A percentile compares a stretch with the other conserved stretches of the same genome.
Evolutionary conservation across 75 land plant species (phyloP).

Genomic region (Pinus albicaulis): DNA sequence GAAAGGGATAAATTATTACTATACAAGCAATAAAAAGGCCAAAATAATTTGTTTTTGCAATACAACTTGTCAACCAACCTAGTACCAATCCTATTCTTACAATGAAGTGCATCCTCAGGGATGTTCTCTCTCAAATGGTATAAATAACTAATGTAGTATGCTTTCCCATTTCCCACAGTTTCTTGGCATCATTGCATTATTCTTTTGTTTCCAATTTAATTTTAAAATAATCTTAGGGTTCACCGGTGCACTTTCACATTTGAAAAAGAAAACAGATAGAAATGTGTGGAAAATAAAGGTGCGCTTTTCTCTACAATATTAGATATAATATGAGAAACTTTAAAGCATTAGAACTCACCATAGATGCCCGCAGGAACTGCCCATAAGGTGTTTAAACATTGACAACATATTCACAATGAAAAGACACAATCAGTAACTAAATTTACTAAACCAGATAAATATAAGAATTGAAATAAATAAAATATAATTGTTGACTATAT

Average conservation of each 20-base stretch:
- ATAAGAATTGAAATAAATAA: background rate
- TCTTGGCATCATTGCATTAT: background rate
- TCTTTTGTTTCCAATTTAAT: background rate
- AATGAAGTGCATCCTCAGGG: background rate
- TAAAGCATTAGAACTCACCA: constrained; percentile 46
- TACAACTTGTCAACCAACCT: background rate
- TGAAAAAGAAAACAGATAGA: background rate
- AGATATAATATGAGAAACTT: background rate
- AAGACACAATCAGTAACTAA: constrained; percentile 2
- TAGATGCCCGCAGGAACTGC: constrained; percentile 98
- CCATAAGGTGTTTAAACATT: background rate
- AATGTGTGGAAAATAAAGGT: background rate
- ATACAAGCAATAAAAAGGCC: background rate
- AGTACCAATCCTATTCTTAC: background rate
- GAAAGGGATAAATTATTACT: background rate
- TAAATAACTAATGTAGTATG: background rate
- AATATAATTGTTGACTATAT: background rate
- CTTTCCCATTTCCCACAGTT: background rate
- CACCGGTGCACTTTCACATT: background rate
- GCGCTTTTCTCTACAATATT: background rate
- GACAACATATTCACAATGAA: background rate
- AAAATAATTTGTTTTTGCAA: background rate
- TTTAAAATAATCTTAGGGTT: too few species aligned
- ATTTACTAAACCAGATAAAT: background rate
- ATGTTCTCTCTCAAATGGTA: background rate